A percentile compares a stretch with the other conserved stretches of the same genome.
phyloP scores from a whole-genome alignment of 768 basidiomycete species.

The Naganishia friedmannii region DNA sequence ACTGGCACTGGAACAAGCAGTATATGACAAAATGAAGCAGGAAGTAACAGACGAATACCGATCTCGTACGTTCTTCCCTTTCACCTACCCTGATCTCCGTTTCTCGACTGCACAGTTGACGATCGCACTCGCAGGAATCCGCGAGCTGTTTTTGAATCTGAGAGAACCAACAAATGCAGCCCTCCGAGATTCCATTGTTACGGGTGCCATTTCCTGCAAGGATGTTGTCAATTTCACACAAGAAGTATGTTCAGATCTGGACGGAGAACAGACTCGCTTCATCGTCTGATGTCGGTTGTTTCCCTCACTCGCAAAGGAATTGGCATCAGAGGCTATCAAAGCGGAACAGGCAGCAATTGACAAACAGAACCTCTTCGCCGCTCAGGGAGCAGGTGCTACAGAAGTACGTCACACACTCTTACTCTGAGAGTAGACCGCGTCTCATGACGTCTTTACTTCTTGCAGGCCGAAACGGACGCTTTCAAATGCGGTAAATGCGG shows the following conservation, averaged over 20 bases:
- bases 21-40: slow-evolving; percentile 51
- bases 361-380: slow-evolving; percentile 82
- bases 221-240: slow-evolving; percentile 77
- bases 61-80: slow-evolving; percentile 41
- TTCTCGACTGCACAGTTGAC: background rate
- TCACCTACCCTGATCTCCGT: background rate
- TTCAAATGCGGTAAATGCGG: slow-evolving; percentile 97
- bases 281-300: background rate
- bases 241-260: slow-evolving; percentile 58
- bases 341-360: slow-evolving; percentile 76
- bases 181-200: slow-evolving; percentile 77
- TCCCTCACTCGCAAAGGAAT: slow-evolving; percentile 62
- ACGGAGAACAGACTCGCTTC: background rate
- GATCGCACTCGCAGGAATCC: slow-evolving; percentile 73
- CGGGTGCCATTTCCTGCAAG: slow-evolving; percentile 69
- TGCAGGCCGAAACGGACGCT: slow-evolving; percentile 88
- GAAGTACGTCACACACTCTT: slow-evolving; percentile 34
- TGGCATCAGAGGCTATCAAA: slow-evolving; percentile 90
- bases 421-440: background rate
- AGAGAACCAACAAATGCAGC: slow-evolving; percentile 92
- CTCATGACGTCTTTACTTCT: background rate
- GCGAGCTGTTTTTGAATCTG: slow-evolving; percentile 84
- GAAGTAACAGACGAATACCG: slow-evolving; percentile 47
- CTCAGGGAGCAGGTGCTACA: slow-evolving; percentile 76
- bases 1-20: slow-evolving; percentile 67